Conservation (phyloP, 352 stramenopile species). For the Pythium scleroteichum region DNA sequence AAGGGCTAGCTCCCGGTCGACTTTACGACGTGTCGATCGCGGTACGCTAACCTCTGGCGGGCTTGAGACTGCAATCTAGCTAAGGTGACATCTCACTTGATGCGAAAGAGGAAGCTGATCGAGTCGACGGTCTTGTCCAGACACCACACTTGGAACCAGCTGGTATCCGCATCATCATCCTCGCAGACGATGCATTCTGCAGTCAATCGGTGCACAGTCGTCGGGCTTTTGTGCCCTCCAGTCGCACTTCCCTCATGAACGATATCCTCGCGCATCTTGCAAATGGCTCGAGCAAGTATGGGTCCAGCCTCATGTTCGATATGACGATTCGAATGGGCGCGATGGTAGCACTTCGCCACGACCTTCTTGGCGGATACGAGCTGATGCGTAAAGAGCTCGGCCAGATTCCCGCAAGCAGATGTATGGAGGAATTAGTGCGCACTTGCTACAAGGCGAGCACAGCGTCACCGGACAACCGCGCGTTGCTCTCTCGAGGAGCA, state of each 20-base stretch:
- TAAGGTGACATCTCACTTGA: no score
- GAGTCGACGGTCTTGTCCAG: conserved; percentile 8
- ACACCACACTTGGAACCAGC: conserved; percentile 2
- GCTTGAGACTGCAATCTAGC: no score
- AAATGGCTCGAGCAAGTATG: not conserved
- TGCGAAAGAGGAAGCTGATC: not conserved
- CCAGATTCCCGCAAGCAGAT: conserved; percentile 7
- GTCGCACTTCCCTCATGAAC: conserved; percentile 4
- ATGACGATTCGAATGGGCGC: conserved; percentile 22
- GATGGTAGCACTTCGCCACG: conserved; percentile 29
- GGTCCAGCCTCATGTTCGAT: conserved; percentile 16
- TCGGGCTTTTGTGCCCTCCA: not conserved
- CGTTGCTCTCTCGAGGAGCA: conserved; percentile 37
- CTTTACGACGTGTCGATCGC: conserved; percentile 2
- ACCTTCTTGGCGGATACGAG: conserved; percentile 30
- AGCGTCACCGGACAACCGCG: conserved; percentile 33
- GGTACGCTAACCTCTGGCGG: not conserved
- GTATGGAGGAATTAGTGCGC: conserved; percentile 32
- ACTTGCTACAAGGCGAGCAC: conserved; percentile 46
- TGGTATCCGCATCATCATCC: conserved; percentile 6
- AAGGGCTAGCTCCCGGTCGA: conserved; percentile 1
- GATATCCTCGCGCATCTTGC: conserved; percentile 11
- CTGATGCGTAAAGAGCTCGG: not conserved
- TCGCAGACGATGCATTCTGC: conserved; percentile 15
- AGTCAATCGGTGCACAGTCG: not conserved